Base-by-base conservation (phyloP, 352 stramenopile species). In the Phytopythium delawarense region DNA sequence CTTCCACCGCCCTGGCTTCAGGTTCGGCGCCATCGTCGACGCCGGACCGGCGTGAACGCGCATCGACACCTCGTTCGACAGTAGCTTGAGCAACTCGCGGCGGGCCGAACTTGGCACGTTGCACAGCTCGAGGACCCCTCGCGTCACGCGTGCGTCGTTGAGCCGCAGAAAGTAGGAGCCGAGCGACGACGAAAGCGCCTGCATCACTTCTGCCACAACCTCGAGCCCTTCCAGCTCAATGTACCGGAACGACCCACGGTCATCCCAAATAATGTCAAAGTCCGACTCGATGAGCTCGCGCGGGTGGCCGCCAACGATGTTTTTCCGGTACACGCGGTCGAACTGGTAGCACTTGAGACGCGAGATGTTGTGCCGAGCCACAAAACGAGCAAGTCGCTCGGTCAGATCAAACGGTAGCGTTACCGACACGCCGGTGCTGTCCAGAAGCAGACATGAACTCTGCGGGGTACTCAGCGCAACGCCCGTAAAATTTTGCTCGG, bases 331-430 rank as follows among this genome's bases (percentile, higher is more conserved):
- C 8, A 96, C 84, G 34, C 87, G 83, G 23, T 90, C 84, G 32
- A 94, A 96, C 59, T 96, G 85, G 59, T 85, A 94, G 59, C 85
- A 89, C 60, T 96, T 96, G 50, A 94, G 66, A 2, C 87, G 75
- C 9, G 78, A 80, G 18, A 96, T 78, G 61, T 91, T 92, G 66
- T 93, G 85, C 12, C 87, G 77, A 13, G 83, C 87, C 0, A 96
- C 78, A 34, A 92, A 94, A 2, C 87, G 81, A 54, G 87, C 87
- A 30, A 93, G 72, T 23, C 84, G 79, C 68, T 94, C 87, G 0
- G 87, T 96, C 39, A 96, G 63, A 61, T 94, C 87, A 61, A 94
- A 96, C 2, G 87, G 87, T 0, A 96, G 70, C 15, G 82, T 87
- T 28, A 94, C 87, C 9, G 84, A 79, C n/a, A 94, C 84, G 28